phyloP scores from a whole-genome alignment of 2,329 filamentous ascomycete genomes.

The Claviceps maximensis region DNA sequence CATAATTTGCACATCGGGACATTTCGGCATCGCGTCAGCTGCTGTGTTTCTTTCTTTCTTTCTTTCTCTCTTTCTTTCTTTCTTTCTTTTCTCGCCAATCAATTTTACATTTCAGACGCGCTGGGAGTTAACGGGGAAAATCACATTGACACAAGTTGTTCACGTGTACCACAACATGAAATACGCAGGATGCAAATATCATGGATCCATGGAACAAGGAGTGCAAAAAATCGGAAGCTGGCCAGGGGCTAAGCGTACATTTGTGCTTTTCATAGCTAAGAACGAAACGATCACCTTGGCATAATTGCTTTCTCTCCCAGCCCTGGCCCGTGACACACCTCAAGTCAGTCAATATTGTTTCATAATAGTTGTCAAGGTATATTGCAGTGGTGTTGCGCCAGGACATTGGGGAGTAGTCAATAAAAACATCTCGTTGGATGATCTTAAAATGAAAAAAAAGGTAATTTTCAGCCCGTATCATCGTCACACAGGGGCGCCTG shows the following conservation, averaged over 20 bases:
- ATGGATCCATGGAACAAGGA: neutral
- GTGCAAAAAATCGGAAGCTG: neutral
- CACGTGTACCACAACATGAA: neutral
- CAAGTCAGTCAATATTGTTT: neutral
- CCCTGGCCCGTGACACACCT: neutral
- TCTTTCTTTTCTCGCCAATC: neutral
- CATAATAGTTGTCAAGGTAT: neutral
- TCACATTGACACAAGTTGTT: slow-evolving; percentile 1
- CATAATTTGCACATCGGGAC: neutral
- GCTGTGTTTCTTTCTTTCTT: neutral
- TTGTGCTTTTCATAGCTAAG: neutral
- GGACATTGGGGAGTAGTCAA: neutral
- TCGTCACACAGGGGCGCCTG: neutral
- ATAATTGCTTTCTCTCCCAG: neutral
- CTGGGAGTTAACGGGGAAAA: neutral
- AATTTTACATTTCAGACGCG: neutral
- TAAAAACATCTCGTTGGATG: neutral
- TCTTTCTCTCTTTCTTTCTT: neutral
- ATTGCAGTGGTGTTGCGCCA: neutral
- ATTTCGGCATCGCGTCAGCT: neutral
- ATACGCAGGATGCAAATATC: neutral
- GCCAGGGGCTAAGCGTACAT: neutral
- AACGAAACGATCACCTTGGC: neutral
- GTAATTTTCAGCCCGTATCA: neutral
- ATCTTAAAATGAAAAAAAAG: neutral